These are phyloP conservation scores for Colletotrichum gigasporum DNA, from an alignment of 2,329 filamentous ascomycete genomes.

Conservation along the genomic window DNA sequence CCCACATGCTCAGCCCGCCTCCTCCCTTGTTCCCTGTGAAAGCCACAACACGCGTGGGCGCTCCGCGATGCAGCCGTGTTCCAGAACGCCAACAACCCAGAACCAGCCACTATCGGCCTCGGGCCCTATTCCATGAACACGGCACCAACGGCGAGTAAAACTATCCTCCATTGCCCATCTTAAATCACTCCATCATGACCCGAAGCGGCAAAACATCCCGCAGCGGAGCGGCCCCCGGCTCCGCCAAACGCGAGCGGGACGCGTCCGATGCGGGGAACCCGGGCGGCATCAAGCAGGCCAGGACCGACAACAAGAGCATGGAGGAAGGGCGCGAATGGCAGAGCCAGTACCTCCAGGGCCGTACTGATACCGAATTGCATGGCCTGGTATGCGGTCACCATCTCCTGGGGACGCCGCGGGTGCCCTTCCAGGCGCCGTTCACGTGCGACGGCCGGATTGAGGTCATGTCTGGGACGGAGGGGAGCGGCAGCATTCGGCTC, in stretches of 20 bases:
- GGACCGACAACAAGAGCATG: not conserved
- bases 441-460: not conserved
- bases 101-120: too few relatives aligned
- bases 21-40: too few relatives aligned
- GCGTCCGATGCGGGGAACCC: not conserved
- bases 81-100: too few relatives aligned
- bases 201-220: too few relatives aligned
- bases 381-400: not conserved
- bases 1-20: too few relatives aligned
- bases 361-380: not conserved
- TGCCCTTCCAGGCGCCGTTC: not conserved
- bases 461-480: not conserved
- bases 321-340: not conserved
- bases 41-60: too few relatives aligned
- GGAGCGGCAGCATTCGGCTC: not conserved
- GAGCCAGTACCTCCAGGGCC: conserved; percentile 5
- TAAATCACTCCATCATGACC: too few relatives aligned
- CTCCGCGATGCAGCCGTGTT: too few relatives aligned
- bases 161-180: too few relatives aligned
- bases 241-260: conserved; percentile 6
- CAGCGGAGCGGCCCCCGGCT: too few relatives aligned
- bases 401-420: not conserved
- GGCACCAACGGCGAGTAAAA: too few relatives aligned
- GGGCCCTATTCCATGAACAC: too few relatives aligned
- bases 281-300: not conserved